Evolutionary conservation across 352 stramenopile genomes (phyloP), one percentile per base, ranked within the genome.

Genomic region (Pythium aphanidermatum): DNA sequence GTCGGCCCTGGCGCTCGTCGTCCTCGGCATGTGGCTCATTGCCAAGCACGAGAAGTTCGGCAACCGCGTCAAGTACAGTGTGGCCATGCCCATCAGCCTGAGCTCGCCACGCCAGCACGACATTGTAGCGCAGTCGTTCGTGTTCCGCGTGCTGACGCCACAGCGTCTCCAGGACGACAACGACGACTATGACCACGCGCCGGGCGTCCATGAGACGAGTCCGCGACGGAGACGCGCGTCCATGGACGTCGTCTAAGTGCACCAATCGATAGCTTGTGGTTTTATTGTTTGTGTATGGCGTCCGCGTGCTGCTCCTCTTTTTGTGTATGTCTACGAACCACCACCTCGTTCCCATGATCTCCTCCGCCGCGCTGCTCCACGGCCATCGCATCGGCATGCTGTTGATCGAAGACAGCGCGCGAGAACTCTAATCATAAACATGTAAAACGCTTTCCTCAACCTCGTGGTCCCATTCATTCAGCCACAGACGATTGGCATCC

Each of bases 21-120:
- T 86, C 17, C 28, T 82, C 7, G 82, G 82, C 20, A 91, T 93
- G 41, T 83, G 61, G 48, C 63, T 93, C 4, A 67, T 93, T 23
- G 84, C 82, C 19, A 93, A 93, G 61, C 82, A 93, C 55, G 68
- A 93, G 60, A 93, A 93, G 60, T 91, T 91, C 36, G 82, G 82
- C 51, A 91, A 90, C 60, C 71, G 75, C 50, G 70, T 93, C 64
- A 93, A 93, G 68, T 93, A 93, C 65, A 86, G 76, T 33, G 75
- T 93, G 52, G 82, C 82, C 7, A 90, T 93, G 82, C 82, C 82
- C 23, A 86, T 93, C 58, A 89, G 73, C 31, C 64, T 93, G 42
- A 91, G 82, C 75, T 85, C 68, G 32, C 78, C 79, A 14, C 76
- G 78, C 10, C 78, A 93, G 55, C 76, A 91, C 51, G 79, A 91